Evolutionary conservation across 2,329 filamentous ascomycete species (phyloP).

Genomic region (Aspergillus neotritici): DNA sequence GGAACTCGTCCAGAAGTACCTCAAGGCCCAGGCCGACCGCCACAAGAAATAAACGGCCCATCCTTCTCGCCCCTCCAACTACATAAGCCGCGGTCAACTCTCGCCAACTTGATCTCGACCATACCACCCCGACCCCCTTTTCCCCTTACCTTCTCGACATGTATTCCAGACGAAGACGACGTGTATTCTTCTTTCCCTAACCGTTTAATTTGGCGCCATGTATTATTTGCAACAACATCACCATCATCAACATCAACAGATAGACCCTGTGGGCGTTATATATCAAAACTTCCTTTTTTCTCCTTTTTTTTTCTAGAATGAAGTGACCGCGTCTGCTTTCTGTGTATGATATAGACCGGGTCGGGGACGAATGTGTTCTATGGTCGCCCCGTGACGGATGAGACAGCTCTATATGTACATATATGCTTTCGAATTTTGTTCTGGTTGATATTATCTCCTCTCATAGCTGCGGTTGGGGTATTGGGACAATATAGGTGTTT

Average conservation of each 20-base stretch:
- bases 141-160: slow-evolving; percentile 4
- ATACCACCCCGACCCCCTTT: slow-evolving; percentile 1
- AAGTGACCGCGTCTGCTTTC: too few relatives aligned
- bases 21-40: slow-evolving; percentile 61
- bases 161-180: slow-evolving; percentile 8
- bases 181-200: slow-evolving; percentile 7
- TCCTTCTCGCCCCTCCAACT: background rate
- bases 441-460: slow-evolving; percentile 10
- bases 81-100: background rate
- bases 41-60: slow-evolving; percentile 50
- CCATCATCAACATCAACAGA: too few relatives aligned
- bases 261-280: slow-evolving; percentile 16
- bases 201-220: slow-evolving; percentile 10
- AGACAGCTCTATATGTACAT: slow-evolving; percentile 11
- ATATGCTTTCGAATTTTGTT: slow-evolving; percentile 5
- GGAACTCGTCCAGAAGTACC: slow-evolving; percentile 62
- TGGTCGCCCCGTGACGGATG: slow-evolving; percentile 1
- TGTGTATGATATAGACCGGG: too few relatives aligned
- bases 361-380: too few relatives aligned
- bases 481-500: too few relatives aligned
- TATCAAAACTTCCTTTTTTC: slow-evolving; percentile 4
- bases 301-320: background rate
- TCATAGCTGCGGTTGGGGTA: slow-evolving; percentile 4
- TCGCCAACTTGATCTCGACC: slow-evolving; percentile 1
- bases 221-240: slow-evolving; percentile 16